Base-by-base conservation (phyloP, 257 asterid genomes). In the Nicotiana undulata region DNA sequence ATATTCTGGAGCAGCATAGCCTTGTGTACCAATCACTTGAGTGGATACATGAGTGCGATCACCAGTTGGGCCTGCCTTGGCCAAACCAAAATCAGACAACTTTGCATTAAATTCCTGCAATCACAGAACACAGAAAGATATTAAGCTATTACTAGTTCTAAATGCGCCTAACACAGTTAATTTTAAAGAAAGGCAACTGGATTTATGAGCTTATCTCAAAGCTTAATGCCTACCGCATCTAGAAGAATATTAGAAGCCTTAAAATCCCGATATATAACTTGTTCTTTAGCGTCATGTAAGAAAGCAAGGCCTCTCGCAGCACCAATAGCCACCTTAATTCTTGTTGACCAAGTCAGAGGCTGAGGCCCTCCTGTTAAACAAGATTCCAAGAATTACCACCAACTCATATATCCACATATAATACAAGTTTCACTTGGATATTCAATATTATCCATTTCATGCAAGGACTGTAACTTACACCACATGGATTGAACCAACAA, bases 1-100 rank as follows among this genome's bases (percentile, higher is more conserved):
- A 63, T 94, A 94, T 83, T 94, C 98, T 15, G 98, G 98, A 2
- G 98, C 98, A 59, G 97, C 98, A 86, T 94, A 94, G 44, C 98
- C 98, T 3, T 90, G 95, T 9, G 97, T 93, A 17, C 98, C 97
- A 87, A 94, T 92, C 72, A 94, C 96, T 88, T 90, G 97, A 61
- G 97, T 93, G 63, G 98, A 94, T 9, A 92, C 97, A 17, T 94
- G 98, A 9, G 98, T 93, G 75, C 91, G 88, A 83, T 94, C 98
- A 78, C 98, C 98, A 18, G 94, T 93, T 5, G 98, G 98, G 46
- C 98, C 98, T 0, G 94, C 97, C 85, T 94, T 93, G 26, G 98
- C 98, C 88, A 94, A 86, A 63, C 98, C 97, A 58, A 94, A 94
- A 80, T 93, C 98, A 0, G 98, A 94, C 81, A 94, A 64, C 85